phyloP scores from a whole-genome alignment of 371 early-diverging fungal genomes.

The Mucor irregularis region DNA sequence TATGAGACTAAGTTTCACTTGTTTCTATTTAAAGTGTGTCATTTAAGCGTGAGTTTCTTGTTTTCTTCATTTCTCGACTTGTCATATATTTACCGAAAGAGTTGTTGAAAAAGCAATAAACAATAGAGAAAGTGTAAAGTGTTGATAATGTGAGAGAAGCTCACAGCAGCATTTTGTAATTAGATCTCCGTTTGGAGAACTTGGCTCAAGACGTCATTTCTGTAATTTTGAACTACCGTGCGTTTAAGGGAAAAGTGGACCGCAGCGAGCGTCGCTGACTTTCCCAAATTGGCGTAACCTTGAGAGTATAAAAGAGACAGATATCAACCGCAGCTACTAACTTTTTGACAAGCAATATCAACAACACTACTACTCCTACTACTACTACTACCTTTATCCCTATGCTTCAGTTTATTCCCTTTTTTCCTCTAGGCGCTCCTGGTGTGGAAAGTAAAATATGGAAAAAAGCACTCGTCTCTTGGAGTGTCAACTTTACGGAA shows the following conservation, averaged over 20 bases:
- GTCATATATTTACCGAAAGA: too few species aligned
- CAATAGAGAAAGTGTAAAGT: too few species aligned
- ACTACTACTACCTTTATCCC: not conserved
- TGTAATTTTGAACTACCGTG: not conserved
- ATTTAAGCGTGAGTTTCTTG: too few species aligned
- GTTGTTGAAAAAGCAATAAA: too few species aligned
- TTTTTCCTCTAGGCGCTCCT: constrained; percentile 10
- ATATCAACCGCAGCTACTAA: not conserved
- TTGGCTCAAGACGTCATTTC: not conserved
- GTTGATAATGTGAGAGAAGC: not conserved
- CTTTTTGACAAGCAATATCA: not conserved
- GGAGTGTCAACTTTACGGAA: constrained; percentile 16
- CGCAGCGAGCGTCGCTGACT: not conserved
- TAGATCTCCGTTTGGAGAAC: not conserved
- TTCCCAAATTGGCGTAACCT: too few species aligned
- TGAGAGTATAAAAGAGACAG: too few species aligned
- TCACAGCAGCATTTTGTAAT: not conserved
- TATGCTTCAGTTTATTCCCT: constrained; percentile 29
- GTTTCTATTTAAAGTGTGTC: too few species aligned
- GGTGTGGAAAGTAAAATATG: constrained; percentile 14
- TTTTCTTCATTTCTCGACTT: too few species aligned
- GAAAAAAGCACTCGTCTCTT: constrained; percentile 19
- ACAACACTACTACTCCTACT: not conserved
- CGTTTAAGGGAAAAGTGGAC: not conserved
- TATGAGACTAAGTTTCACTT: too few species aligned